Base-by-base conservation (phyloP, 495 filamentous ascomycete genomes). In the Elasticomyces elasticus region DNA sequence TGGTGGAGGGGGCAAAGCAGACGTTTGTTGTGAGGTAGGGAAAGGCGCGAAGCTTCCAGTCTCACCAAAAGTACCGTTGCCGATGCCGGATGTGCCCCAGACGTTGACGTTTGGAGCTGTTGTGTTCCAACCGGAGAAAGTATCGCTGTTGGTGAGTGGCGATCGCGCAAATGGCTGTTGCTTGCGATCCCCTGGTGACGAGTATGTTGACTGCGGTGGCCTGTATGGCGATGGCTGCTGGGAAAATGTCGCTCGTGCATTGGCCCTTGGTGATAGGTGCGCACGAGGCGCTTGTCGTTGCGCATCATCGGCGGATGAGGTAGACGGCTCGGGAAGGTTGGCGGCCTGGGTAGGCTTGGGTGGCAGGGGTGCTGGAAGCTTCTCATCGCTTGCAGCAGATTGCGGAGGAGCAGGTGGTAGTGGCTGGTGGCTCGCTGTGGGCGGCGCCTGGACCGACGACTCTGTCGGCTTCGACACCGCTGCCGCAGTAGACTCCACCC, bases 31-130 rank as follows among this genome's bases (percentile, higher is more conserved):
- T 9, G 53, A 54, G 12, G 44, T 50, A 5, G 57, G 30, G 27
- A 58, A 59, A 38, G 62, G 63, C 3, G 51, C 56, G n/a, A 55
- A 56, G 27, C 31, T 58, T 55, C 62, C 61, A 46, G 51, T 45
- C 26, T 58, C 60, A n/a, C 66, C 64, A 52, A 72, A 72, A 0
- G 69, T 69, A 19, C 68, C 68, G 55, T 71, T 72, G 40, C 69
- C 69, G 30, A 72, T 62, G 15, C 63, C 64, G 31, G 69, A 64
- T 12, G 68, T 57, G 10, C 66, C 69, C 69, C 69, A 72, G 30
- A 72, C 67, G 49, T 67, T 69, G 55, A 42, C 37, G 20, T 56
- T 52, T 7, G 58, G 30, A 30, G 55, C 47, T 9, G 52, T 44
- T 3, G 52, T 45, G 33, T 47, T 37, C 61, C 54, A 61, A 13